Conservation (phyloP, 108 stramenopile genomes). For the Skeletonema grethae region DNA sequence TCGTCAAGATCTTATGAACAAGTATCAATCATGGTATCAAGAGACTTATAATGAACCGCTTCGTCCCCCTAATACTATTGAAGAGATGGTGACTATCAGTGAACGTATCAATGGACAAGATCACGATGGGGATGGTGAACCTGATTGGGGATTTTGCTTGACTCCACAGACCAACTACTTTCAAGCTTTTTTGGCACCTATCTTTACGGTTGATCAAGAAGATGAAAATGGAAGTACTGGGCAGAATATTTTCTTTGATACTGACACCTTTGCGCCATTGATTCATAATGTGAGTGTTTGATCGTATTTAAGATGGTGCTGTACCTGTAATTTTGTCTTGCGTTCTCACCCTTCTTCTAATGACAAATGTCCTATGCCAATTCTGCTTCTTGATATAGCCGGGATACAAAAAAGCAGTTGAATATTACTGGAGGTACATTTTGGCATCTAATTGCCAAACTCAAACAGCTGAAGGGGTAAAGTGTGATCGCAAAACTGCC, state of each 20-base stretch:
- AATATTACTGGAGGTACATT: constrained; percentile 37
- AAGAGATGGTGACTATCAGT: constrained; percentile 27
- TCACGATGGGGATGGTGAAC: constrained; percentile 41
- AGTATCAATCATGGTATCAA: constrained; percentile 16
- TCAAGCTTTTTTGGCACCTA: constrained; percentile 35
- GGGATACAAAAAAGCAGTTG: constrained; percentile 38
- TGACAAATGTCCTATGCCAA: background rate
- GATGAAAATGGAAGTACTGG: constrained; percentile 18
- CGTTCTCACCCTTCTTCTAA: background rate
- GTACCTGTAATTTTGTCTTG: background rate
- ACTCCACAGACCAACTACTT: constrained; percentile 51
- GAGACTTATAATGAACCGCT: constrained; percentile 26
- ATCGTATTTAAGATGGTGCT: background rate
- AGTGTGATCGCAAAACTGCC: constrained; percentile 46
- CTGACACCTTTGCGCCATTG: constrained; percentile 36
- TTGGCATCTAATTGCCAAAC: constrained; percentile 39
- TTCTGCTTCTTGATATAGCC: constrained; percentile 5
- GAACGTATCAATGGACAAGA: constrained; percentile 42
- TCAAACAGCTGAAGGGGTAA: constrained; percentile 17
- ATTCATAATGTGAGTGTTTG: constrained; percentile 34
- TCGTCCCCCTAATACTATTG: constrained; percentile 24
- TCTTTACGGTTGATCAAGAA: background rate
- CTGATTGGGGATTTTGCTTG: constrained; percentile 47
- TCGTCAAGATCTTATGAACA: constrained; percentile 45
- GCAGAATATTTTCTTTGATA: constrained; percentile 50